Evolutionary conservation across 768 basidiomycete genomes (phyloP), one percentile per base, ranked within the genome.

Genomic region (Candolleomyces aberdarensis): DNA sequence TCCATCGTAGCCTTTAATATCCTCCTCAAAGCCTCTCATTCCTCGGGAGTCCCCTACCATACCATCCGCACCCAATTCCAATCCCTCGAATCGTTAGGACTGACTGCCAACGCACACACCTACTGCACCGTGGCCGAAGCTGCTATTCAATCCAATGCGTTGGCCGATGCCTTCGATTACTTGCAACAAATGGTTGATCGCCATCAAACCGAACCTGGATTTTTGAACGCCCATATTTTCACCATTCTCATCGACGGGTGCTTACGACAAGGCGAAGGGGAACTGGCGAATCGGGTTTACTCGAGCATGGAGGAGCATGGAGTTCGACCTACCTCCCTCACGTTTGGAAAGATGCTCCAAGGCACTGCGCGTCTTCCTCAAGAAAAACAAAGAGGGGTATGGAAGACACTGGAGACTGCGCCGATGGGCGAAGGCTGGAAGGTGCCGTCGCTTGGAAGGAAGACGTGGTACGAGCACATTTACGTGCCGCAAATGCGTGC

Each of bases 1-100:
- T 76, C 82, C 46, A 80, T 89, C 68, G 81, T 85, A 53, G 80
- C 88, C 56, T 88, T 86, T 72, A 94, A 94, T 71, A 85, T 85
- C 26, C 79, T 97, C 26, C 75, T 96, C 65, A 92, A 92, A 72
- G 92, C 93, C 2, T 90, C 92, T 67, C 83, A 96, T 57, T 77
- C 89, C 51, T 82, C 92, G 40, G 92, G 90, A 26, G 85, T 92
- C 2, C 93, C 95, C 0, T 91, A 72, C 36, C 70, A 84, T 29
- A 87, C 94, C 44, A n/a, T 47, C 26, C 13, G 43, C 29, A 3
- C 15, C 19, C 54, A 61, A 14, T 50, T 61, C 44, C 26, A 15
- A n/a, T 15, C n/a, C 15, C 47, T 61, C n/a, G 75, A 83, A 29
- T 71, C 75, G 4, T 68, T 92, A 40, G 94, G 94, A 73, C 75